Evolutionary conservation across 257 asterid species (phyloP).

Genomic region (Phtheirospermum japonicum): DNA sequence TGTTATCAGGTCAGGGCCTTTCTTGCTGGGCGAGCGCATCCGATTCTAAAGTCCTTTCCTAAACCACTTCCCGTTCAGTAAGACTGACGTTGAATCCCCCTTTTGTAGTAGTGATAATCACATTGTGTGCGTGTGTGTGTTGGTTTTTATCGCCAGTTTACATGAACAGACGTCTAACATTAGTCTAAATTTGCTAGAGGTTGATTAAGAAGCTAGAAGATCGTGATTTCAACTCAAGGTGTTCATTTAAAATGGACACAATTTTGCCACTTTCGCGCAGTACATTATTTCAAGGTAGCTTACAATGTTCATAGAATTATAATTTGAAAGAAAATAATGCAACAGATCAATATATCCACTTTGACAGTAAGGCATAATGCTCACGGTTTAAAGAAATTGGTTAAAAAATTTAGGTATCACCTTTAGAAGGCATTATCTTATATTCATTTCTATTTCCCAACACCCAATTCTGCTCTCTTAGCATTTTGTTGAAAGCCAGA

Average conservation of each 20-base stretch:
- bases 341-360: neutral
- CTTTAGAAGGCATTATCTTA: neutral
- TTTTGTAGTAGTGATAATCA: too few species aligned
- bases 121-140: too few species aligned
- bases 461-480: neutral
- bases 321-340: neutral
- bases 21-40: too few species aligned
- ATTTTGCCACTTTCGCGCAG: slow-evolving; percentile 2
- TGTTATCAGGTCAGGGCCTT: too few species aligned
- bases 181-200: slow-evolving; percentile 6
- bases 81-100: too few species aligned
- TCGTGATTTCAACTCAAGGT: neutral
- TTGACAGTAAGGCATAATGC: neutral
- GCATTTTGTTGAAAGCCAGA: slow-evolving; percentile 2
- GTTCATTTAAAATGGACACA: slow-evolving; percentile 2
- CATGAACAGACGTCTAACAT: too few species aligned
- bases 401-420: neutral
- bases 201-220: slow-evolving; percentile 8
- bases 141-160: too few species aligned
- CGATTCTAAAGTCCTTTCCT: too few species aligned
- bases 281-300: slow-evolving; percentile 2
- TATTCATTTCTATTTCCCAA: too few species aligned
- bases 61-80: too few species aligned
- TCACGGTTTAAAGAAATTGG: neutral
- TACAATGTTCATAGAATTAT: neutral